Percentiles rank a stretch among this genome's conserved stretches.
These are phyloP conservation scores for Capsella bursapastoris DNA, from an alignment of 345 rosid species.

Conservation along the genomic window DNA sequence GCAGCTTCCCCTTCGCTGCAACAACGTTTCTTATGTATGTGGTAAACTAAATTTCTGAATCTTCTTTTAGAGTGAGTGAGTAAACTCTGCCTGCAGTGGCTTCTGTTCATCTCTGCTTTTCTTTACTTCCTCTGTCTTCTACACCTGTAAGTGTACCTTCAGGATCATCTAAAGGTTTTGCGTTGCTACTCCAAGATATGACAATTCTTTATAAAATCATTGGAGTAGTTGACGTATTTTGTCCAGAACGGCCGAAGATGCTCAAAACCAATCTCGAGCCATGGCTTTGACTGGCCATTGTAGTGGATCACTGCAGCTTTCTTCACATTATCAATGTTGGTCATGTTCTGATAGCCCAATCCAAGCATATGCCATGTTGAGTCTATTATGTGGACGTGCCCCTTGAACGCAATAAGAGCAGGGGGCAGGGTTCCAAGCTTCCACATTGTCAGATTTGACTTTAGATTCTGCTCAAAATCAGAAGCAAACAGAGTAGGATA, in stretches of 20 bases:
- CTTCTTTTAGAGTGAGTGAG: constrained; percentile 5
- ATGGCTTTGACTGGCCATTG: constrained; percentile 97
- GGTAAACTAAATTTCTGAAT: constrained; percentile 37
- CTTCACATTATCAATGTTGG: constrained; percentile 62
- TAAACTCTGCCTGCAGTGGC: constrained; percentile 36
- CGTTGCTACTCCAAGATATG: constrained; percentile 78
- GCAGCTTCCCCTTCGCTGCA: constrained; percentile 40
- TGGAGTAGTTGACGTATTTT: constrained; percentile 85
- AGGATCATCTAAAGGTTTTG: constrained; percentile 25
- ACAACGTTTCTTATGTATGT: constrained; percentile 37
- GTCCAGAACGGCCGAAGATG: constrained; percentile 99
- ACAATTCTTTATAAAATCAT: constrained; percentile 90
- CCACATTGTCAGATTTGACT: constrained; percentile 93
- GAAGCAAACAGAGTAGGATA: constrained; percentile 14
- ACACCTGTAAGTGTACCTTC: constrained; percentile 40
- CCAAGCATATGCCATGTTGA: constrained; percentile 99
- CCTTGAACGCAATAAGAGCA: constrained; percentile 94
- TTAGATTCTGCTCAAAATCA: constrained; percentile 68
- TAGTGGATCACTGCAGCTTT: constrained; percentile 94
- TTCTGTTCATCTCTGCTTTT: constrained; percentile 26
- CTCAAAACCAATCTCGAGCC: constrained; percentile 95
- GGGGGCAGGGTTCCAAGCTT: constrained; percentile 98
- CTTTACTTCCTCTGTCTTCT: constrained; percentile 42
- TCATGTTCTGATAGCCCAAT: constrained; percentile 88
- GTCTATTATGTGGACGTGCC: constrained; percentile 79